These are phyloP conservation scores for Vaccinium vitisidaea DNA, from an alignment of 148 eudicot genomes.

Conservation along the genomic window DNA sequence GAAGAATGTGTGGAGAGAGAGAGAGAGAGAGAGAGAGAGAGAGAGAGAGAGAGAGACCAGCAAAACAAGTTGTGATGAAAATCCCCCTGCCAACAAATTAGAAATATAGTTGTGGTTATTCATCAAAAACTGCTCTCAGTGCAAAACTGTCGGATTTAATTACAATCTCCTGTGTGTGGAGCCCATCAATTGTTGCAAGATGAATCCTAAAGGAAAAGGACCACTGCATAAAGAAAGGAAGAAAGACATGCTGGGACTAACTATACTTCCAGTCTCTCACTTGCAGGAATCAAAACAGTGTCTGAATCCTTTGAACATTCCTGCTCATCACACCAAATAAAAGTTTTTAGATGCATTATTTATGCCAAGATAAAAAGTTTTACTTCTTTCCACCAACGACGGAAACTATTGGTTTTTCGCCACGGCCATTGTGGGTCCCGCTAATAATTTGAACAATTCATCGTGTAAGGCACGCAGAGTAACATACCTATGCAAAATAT, in stretches of 20 bases:
- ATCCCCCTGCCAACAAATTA: too few relatives aligned
- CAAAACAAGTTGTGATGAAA: neutral
- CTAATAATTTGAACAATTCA: too few relatives aligned
- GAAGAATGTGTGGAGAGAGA: too few relatives aligned
- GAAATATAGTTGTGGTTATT: neutral
- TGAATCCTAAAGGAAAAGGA: neutral
- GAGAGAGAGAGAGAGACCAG: neutral
- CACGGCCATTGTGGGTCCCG: too few relatives aligned
- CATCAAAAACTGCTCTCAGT: neutral
- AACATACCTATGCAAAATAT: too few relatives aligned
- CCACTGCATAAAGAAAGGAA: neutral
- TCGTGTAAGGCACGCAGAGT: too few relatives aligned
- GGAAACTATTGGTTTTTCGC: too few relatives aligned
- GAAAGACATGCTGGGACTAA: neutral
- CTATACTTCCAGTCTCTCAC: neutral
- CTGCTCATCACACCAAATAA: conserved; percentile 1
- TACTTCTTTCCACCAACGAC: too few relatives aligned
- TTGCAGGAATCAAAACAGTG: neutral
- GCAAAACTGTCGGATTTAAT: neutral
- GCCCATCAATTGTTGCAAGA: neutral
- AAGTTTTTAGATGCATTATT: neutral
- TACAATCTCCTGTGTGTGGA: neutral
- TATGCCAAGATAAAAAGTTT: neutral
- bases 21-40: too few relatives aligned
- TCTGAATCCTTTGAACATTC: neutral